phyloP scores from a whole-genome alignment of 2,329 filamentous ascomycete genomes.

The Diaporthe eres region DNA sequence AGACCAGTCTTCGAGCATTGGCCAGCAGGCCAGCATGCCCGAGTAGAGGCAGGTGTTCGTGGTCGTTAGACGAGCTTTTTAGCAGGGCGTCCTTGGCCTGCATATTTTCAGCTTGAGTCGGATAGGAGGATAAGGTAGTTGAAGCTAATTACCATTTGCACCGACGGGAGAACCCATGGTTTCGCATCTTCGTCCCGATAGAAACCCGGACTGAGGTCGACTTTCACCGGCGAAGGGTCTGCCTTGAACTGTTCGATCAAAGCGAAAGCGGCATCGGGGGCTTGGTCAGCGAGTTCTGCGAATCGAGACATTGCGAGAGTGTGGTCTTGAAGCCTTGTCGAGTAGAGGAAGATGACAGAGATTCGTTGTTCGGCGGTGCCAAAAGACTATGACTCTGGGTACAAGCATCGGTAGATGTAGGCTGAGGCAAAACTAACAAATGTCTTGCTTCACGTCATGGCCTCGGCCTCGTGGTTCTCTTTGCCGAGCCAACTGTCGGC shows the following conservation, averaged over 20 bases:
- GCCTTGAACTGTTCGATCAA: conserved; percentile 6
- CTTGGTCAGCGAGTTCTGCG: background rate
- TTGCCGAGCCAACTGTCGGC: background rate
- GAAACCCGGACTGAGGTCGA: background rate
- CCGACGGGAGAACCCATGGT: background rate
- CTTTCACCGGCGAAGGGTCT: background rate
- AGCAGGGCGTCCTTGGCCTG: background rate
- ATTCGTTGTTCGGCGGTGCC: background rate
- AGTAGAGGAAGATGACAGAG: background rate
- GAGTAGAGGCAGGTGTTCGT: background rate
- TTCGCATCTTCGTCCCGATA: conserved; percentile 6
- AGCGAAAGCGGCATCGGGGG: background rate
- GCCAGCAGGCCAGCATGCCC: background rate
- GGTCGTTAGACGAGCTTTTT: background rate
- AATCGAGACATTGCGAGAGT: background rate
- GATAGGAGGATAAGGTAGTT: too few relatives aligned
- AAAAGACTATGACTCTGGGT: background rate
- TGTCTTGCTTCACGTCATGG: background rate
- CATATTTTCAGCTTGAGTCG: background rate
- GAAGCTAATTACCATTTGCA: background rate
- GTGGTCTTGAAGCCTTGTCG: too few relatives aligned
- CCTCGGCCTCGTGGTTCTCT: background rate
- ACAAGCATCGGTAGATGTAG: background rate
- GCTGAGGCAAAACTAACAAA: background rate
- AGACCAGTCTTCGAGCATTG: background rate